Conservation (phyloP, 129 eudicot species). For the Escallonia herrerae region DNA sequence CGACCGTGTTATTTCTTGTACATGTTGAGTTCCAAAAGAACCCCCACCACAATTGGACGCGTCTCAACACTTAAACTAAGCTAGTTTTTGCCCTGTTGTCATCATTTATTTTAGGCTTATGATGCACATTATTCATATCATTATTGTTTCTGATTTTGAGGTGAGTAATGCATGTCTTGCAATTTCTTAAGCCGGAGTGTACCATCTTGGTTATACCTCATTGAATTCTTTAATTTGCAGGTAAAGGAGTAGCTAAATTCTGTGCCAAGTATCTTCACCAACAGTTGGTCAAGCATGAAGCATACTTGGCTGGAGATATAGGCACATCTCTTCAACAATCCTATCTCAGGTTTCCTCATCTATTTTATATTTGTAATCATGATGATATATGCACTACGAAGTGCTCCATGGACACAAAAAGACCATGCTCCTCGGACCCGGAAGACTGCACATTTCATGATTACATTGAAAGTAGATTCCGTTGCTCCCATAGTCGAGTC, state of each 20-base stretch:
- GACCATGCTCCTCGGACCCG: no score
- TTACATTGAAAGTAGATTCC: no score
- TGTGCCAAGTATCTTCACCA: slow-evolving; percentile 88
- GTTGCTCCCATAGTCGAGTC: no score
- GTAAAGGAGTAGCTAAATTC: slow-evolving; percentile 68
- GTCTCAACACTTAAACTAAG: no score
- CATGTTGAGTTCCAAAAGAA: no score
- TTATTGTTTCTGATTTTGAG: not conserved
- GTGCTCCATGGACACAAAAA: no score
- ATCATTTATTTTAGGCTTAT: no score
- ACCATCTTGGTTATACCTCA: slow-evolving; percentile 7
- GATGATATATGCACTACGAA: no score
- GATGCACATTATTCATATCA: not conserved
- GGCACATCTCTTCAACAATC: slow-evolving; percentile 48
- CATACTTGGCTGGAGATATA: slow-evolving; percentile 61
- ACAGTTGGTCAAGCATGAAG: slow-evolving; percentile 67
- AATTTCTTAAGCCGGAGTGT: slow-evolving; percentile 3
- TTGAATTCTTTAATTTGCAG: slow-evolving; percentile 36
- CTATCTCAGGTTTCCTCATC: slow-evolving; percentile 58
- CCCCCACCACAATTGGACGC: no score
- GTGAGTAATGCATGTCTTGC: not conserved
- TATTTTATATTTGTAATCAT: not conserved
- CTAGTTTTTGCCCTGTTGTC: no score
- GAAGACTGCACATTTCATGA: no score
- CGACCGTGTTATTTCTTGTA: no score